Evolutionary conservation across 1,139 yeast genomes (phyloP).

Genomic region (Geotrichum siamense): DNA sequence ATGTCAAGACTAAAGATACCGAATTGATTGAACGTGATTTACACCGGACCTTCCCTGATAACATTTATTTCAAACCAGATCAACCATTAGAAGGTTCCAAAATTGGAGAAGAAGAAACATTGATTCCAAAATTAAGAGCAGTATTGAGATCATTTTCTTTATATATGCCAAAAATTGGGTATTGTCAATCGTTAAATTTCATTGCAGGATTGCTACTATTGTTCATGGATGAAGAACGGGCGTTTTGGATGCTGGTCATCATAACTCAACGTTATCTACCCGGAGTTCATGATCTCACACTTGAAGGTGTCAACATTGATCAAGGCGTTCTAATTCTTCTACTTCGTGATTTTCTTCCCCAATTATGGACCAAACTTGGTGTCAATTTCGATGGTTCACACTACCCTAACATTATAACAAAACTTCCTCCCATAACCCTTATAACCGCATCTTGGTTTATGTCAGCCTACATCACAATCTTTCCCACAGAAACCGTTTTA

Average conservation of each 20-base stretch:
- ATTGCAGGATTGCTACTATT: slow-evolving; percentile 76
- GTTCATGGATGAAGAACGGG: slow-evolving; percentile 80
- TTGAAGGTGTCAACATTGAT: slow-evolving; percentile 92
- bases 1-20: slow-evolving; percentile 50
- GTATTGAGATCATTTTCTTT: slow-evolving; percentile 79
- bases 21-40: slow-evolving; percentile 92
- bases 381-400: slow-evolving; percentile 37
- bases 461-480: slow-evolving; percentile 82
- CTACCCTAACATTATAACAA: slow-evolving; percentile 59
- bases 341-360: slow-evolving; percentile 75
- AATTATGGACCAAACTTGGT: slow-evolving; percentile 58
- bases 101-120: slow-evolving; percentile 40
- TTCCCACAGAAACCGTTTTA: slow-evolving; percentile 81
- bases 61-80: slow-evolving; percentile 55
- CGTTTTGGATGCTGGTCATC: slow-evolving; percentile 94
- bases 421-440: slow-evolving; percentile 82
- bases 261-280: slow-evolving; percentile 81
- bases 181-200: slow-evolving; percentile 90
- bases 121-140: slow-evolving; percentile 67
- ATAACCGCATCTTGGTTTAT: slow-evolving; percentile 98
- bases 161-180: slow-evolving; percentile 85
- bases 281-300: slow-evolving; percentile 80
- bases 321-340: slow-evolving; percentile 92
- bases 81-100: slow-evolving; percentile 21
- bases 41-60: slow-evolving; percentile 91